These are phyloP conservation scores for Lentinula lateritia DNA, from an alignment of 768 basidiomycete genomes.

Conservation along the genomic window DNA sequence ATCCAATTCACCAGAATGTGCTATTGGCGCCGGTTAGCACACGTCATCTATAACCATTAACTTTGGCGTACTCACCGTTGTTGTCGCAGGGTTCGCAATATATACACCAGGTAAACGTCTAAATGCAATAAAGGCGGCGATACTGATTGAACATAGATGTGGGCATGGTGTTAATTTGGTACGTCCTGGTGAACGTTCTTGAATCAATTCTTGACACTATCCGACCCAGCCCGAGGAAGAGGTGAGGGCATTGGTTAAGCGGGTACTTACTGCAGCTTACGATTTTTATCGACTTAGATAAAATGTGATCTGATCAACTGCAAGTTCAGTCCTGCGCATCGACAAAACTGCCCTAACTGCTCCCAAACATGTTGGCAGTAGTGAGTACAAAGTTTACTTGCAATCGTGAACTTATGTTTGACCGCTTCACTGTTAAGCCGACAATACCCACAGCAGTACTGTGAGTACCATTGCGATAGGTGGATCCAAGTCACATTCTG, in stretches of 20 bases:
- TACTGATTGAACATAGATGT: slow-evolving; percentile 31
- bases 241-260: slow-evolving; percentile 20
- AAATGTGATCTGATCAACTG: slow-evolving; percentile 55
- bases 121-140: slow-evolving; percentile 7
- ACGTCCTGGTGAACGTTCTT: slow-evolving; percentile 12
- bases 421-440: slow-evolving; percentile 30
- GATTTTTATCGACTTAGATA: slow-evolving; percentile 34
- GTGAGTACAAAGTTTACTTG: slow-evolving; percentile 31
- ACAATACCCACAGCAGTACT: slow-evolving; percentile 64
- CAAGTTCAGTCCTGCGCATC: slow-evolving; percentile 59
- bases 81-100: slow-evolving; percentile 46
- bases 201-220: slow-evolving; percentile 4
- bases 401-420: slow-evolving; percentile 3
- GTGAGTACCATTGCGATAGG: slow-evolving; percentile 22
- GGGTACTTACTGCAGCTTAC: background rate
- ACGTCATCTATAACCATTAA: background rate
- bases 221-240: slow-evolving; percentile 51
- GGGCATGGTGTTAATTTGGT: slow-evolving; percentile 50
- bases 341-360: slow-evolving; percentile 48
- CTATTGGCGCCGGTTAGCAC: slow-evolving; percentile 52
- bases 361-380: slow-evolving; percentile 65
- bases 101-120: slow-evolving; percentile 41
- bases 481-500: background rate
- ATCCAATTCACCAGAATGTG: slow-evolving; percentile 36
- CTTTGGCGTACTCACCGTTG: slow-evolving; percentile 16